These are phyloP conservation scores for Theileria equi DNA, from an alignment of 169 alveolate genomes.

Conservation along the genomic window DNA sequence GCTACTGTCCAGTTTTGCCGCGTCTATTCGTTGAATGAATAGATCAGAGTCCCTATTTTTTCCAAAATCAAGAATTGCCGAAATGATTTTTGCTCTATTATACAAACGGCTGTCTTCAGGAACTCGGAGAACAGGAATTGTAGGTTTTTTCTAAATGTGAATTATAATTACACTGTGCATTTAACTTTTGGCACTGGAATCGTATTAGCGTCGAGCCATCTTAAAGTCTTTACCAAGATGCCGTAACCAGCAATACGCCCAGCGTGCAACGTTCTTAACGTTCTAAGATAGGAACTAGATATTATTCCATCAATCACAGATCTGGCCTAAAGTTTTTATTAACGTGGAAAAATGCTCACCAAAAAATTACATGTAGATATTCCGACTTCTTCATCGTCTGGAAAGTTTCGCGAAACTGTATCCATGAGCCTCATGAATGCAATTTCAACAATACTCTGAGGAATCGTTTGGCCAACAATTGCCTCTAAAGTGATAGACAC, in stretches of 20 bases:
- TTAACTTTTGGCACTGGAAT: too few species aligned
- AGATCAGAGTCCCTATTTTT: too few species aligned
- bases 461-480: neutral
- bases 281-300: slow-evolving; percentile 10
- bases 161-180: too few species aligned
- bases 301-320: slow-evolving; percentile 19
- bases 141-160: too few species aligned
- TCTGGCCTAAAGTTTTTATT: slow-evolving; percentile 4
- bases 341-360: neutral
- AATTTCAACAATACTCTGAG: slow-evolving; percentile 12
- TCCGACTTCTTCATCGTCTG: slow-evolving; percentile 10
- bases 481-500: neutral
- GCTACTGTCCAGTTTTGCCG: neutral
- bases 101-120: too few species aligned
- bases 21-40: too few species aligned
- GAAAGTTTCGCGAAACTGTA: neutral
- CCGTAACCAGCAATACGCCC: slow-evolving; percentile 18
- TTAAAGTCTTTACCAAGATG: neutral
- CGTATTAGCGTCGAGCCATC: slow-evolving; percentile 7
- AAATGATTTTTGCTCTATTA: too few species aligned
- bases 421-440: slow-evolving; percentile 22
- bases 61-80: too few species aligned
- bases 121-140: too few species aligned
- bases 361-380: slow-evolving; percentile 3
- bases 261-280: neutral